Conservation (phyloP, 2,329 filamentous ascomycete genomes). For the Blastomyces percursus region DNA sequence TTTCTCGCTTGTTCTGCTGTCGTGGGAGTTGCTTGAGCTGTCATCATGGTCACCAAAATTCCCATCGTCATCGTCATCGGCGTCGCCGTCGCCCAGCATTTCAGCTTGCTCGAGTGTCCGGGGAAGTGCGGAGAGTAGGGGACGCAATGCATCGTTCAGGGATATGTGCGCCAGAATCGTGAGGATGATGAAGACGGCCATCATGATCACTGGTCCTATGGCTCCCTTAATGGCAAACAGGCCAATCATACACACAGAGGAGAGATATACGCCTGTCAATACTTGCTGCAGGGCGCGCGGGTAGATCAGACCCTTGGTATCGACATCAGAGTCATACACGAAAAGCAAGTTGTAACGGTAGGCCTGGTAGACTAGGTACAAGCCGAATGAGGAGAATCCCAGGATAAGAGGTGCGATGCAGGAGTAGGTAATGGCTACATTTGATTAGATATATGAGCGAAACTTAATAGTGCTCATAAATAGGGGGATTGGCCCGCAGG, state of each 20-base stretch:
- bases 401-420: conserved; percentile 78
- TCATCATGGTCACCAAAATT: neutral
- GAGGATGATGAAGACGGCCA: conserved; percentile 63
- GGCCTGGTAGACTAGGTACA: conserved; percentile 71
- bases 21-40: neutral
- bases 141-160: conserved; percentile 35
- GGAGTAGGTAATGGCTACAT: conserved; percentile 66
- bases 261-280: conserved; percentile 71
- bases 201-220: conserved; percentile 60
- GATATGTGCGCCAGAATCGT: conserved; percentile 62
- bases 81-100: conserved; percentile 15
- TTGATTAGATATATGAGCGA: neutral
- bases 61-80: neutral
- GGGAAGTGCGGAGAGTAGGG: conserved; percentile 55
- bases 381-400: conserved; percentile 65
- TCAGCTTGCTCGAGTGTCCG: conserved; percentile 51
- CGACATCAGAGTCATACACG: conserved; percentile 67
- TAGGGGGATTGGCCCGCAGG: neutral
- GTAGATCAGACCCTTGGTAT: conserved; percentile 83
- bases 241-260: conserved; percentile 72
- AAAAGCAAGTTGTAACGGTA: conserved; percentile 88
- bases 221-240: conserved; percentile 60
- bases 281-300: conserved; percentile 76
- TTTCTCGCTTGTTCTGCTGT: neutral
- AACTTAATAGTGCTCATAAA: neutral